Evolutionary conservation across 805 yeast species (phyloP).

Genomic region (Danielozyma ontarioensis): DNA sequence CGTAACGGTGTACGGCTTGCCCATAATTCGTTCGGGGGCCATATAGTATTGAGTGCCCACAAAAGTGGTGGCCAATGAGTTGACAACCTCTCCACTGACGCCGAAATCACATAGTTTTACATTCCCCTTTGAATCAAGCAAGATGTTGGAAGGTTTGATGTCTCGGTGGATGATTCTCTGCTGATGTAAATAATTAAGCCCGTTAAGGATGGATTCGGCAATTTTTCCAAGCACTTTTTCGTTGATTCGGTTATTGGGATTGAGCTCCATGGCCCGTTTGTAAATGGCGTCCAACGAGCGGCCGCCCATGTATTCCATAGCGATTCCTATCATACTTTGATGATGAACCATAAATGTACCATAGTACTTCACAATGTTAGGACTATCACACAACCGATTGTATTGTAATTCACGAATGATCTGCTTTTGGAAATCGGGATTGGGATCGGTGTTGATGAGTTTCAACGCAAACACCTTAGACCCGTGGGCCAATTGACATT

Average conservation of each 20-base stretch:
- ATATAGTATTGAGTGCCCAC: conserved; percentile 97
- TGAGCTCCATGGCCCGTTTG: conserved; percentile 59
- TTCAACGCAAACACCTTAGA: conserved; percentile 76
- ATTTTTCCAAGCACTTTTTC: conserved; percentile 90
- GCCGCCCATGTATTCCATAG: conserved; percentile 98
- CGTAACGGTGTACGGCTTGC: conserved; percentile 91
- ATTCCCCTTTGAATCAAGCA: conserved; percentile 69
- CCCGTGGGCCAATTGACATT: conserved; percentile 60
- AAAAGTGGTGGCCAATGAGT: conserved; percentile 91
- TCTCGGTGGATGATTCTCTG: conserved; percentile 90
- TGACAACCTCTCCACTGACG: conserved; percentile 94
- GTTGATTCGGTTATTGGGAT: conserved; percentile 76
- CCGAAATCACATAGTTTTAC: conserved; percentile 97
- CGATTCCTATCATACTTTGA: conserved; percentile 78
- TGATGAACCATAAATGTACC: conserved; percentile 83
- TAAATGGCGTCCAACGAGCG: conserved; percentile 88
- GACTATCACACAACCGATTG: conserved; percentile 75
- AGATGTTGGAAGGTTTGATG: conserved; percentile 91
- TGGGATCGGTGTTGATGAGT: conserved; percentile 67
- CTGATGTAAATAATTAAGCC: conserved; percentile 82
- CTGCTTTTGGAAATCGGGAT: conserved; percentile 85
- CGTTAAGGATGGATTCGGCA: conserved; percentile 79
- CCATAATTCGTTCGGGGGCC: conserved; percentile 98
- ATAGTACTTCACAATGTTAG: conserved; percentile 84
- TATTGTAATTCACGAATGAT: conserved; percentile 87